phyloP scores from a whole-genome alignment of 2,329 filamentous ascomycete species.

The Colletotrichum echinochloae region DNA sequence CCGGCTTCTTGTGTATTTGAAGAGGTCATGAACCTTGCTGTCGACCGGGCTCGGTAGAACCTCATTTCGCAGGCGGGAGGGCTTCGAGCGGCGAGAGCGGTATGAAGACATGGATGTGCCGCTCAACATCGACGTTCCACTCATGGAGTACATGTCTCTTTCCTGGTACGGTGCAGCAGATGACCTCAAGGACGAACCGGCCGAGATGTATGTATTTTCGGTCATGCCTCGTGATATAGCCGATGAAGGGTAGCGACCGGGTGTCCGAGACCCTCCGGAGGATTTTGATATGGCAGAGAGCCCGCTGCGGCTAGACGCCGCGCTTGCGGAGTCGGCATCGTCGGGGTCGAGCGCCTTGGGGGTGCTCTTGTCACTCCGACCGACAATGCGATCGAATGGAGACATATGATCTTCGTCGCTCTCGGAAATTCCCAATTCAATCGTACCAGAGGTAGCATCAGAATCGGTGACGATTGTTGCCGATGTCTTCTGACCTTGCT shows the following conservation, averaged over 20 bases:
- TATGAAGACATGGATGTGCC: slow-evolving; percentile 61
- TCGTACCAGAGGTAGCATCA: slow-evolving; percentile 65
- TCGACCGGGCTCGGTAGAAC: slow-evolving; percentile 83
- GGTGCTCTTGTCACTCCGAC: slow-evolving; percentile 71
- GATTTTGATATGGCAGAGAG: slow-evolving; percentile 70
- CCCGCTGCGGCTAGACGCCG: slow-evolving; percentile 69
- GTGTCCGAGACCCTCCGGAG: slow-evolving; percentile 66
- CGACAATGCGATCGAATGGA: slow-evolving; percentile 79
- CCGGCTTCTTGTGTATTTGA: slow-evolving; percentile 85
- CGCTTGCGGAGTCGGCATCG: slow-evolving; percentile 69
- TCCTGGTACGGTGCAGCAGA: slow-evolving; percentile 49
- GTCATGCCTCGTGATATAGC: slow-evolving; percentile 66
- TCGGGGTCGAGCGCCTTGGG: slow-evolving; percentile 70
- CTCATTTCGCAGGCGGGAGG: slow-evolving; percentile 84
- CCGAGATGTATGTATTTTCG: slow-evolving; percentile 76
- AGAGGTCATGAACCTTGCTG: slow-evolving; percentile 79
- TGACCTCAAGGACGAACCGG: slow-evolving; percentile 68
- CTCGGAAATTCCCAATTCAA: slow-evolving; percentile 73
- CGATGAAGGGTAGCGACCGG: slow-evolving; percentile 62
- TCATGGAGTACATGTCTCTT: slow-evolving; percentile 68
- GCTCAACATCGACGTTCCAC: slow-evolving; percentile 58
- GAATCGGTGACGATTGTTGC: slow-evolving; percentile 64
- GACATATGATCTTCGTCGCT: slow-evolving; percentile 84
- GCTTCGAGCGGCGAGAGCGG: slow-evolving; percentile 57
- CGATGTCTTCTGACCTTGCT: slow-evolving; percentile 64